Evolutionary conservation across 2,329 filamentous ascomycete genomes (phyloP), one percentile per base, ranked within the genome.

Genomic region (Didymellaceae sp.): DNA sequence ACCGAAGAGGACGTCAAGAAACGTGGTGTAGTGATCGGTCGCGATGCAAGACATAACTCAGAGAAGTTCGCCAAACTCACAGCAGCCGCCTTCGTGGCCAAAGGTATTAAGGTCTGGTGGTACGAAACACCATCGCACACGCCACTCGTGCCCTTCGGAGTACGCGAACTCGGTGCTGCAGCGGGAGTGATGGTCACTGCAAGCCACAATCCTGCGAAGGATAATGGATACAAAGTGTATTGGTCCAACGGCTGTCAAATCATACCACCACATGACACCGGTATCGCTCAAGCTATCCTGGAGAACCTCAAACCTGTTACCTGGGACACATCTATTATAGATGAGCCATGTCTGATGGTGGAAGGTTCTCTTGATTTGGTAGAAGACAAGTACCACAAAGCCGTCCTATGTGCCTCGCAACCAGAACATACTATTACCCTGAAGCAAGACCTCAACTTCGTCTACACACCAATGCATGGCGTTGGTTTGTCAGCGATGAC

Each of bases 161-260:
- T 87, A 24, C 75, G 74, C 6, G 69, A 79, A 45, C 74, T 83
- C 45, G 69, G 74, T 28, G 82, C 84, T 24, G 79, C 76, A 4
- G 84, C 82, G 33, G 85, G 85, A 16, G 75, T 87, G 22, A 87
- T 87, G 84, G 78, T 87, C 28, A 87, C 85, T 11, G 85, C 85
- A 24, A 86, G 82, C 61, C 84, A 86, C 68, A 87, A 87, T 58
- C 84, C 84, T 11, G 80, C 82, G 35, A 75, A 80, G 58, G 84
- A 87, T 64, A 87, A 87, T 63, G 85, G 85, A 16, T 87, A 87
- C 72, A 87, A 87, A 71, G 85, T 87, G 7, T 87, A 87, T 71
- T 86, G 82, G 75, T 76, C 75, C 13, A 86, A 86, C 62, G 85
- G 84, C 2, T 85, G 82, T 61, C 85, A 87, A 65, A 87, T 87